These are phyloP conservation scores for Pythium chondricola DNA, from an alignment of 352 stramenopile species.

Conservation along the genomic window DNA sequence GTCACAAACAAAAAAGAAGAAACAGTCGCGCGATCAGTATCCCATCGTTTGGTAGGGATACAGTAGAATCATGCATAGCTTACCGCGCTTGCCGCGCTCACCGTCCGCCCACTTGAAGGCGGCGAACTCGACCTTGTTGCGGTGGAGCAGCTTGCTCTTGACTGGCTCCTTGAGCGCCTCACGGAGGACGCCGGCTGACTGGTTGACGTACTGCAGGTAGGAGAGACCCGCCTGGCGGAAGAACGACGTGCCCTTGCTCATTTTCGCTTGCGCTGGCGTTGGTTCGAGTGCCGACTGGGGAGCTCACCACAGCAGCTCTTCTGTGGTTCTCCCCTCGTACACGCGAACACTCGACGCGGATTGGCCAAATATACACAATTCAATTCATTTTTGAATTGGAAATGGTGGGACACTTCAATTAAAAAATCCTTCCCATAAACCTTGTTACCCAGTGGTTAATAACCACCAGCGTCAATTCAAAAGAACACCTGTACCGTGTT, in stretches of 20 bases:
- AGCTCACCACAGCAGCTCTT: background rate
- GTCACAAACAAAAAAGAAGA: conserved; percentile 1
- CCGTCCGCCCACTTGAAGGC: conserved; percentile 83
- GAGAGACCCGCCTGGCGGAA: conserved; percentile 83
- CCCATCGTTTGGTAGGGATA: too few relatives aligned
- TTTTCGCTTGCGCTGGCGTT: conserved; percentile 20
- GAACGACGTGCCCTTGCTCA: conserved; percentile 82
- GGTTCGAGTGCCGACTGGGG: background rate
- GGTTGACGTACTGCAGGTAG: conserved; percentile 88
- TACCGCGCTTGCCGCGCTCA: conserved; percentile 70
- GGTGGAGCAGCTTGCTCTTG: conserved; percentile 72
- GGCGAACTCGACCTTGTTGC: conserved; percentile 76
- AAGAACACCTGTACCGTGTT: too few relatives aligned
- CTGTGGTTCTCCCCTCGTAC: conserved; percentile 18
- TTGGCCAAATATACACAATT: conserved; percentile 5
- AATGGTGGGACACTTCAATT: too few relatives aligned
- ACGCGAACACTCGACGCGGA: background rate
- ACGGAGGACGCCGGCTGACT: conserved; percentile 68
- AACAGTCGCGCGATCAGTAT: background rate
- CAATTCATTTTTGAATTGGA: conserved; percentile 12
- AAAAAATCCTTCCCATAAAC: too few relatives aligned
- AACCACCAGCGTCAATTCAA: too few relatives aligned
- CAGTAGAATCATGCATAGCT: too few relatives aligned
- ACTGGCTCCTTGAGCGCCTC: conserved; percentile 80
- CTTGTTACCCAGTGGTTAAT: too few relatives aligned